Conservation (phyloP, 495 filamentous ascomycete species). For the Hypoxylon cercidicola region DNA sequence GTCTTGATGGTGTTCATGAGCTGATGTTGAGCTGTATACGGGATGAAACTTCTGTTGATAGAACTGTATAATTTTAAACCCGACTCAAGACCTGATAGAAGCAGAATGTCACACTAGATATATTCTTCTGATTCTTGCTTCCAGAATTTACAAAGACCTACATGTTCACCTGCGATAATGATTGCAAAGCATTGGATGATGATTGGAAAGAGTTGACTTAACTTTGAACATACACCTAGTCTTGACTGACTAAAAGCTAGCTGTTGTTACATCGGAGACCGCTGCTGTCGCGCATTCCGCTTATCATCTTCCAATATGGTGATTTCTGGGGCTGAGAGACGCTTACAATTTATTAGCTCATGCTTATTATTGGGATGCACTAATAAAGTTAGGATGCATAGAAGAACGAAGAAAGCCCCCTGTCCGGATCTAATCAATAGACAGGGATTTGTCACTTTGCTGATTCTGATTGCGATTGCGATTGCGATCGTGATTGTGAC, state of each 20-base stretch:
- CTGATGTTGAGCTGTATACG: neutral
- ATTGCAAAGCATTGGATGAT: constrained; percentile 30
- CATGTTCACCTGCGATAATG: neutral
- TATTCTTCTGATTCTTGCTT: constrained; percentile 18
- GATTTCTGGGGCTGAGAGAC: neutral
- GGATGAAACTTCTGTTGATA: constrained; percentile 7
- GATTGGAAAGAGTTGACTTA: constrained; percentile 25
- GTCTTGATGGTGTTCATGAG: constrained; percentile 47
- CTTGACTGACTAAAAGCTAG: constrained; percentile 7
- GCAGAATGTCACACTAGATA: neutral
- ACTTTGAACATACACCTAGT: constrained; percentile 7
- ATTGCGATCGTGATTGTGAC: neutral
- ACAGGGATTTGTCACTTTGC: neutral
- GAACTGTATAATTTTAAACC: constrained; percentile 3
- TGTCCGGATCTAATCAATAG: constrained; percentile 10
- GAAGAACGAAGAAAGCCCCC: neutral
- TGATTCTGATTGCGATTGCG: neutral
- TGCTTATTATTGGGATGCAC: constrained; percentile 29
- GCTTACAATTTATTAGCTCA: constrained; percentile 33
- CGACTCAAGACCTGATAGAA: neutral
- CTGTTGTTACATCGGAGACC: neutral
- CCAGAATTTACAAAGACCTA: constrained; percentile 4
- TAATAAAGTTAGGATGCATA: neutral
- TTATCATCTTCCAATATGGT: neutral
- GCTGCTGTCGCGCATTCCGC: neutral